Evolutionary conservation across 176 grass and related monocot genomes (phyloP).

Genomic region (Raddia distichophylla): DNA sequence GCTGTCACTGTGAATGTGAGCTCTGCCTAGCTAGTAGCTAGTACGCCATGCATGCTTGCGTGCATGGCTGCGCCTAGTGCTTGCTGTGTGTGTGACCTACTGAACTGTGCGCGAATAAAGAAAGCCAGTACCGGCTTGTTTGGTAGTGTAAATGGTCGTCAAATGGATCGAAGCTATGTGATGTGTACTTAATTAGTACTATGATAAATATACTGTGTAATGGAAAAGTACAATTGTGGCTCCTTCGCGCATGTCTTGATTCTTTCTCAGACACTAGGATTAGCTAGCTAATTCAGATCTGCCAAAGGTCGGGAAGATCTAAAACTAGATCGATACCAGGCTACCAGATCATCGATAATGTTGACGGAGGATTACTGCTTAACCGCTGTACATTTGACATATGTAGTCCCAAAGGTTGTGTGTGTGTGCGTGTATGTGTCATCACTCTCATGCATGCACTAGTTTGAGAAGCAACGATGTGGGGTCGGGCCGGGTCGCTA

Average conservation of each 20-base stretch:
- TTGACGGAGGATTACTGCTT: neutral
- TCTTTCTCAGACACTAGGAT: neutral
- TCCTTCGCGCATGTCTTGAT: neutral
- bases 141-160: neutral
- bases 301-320: neutral
- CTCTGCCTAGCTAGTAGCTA: no score
- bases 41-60: no score
- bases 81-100: neutral
- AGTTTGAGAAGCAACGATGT: no score
- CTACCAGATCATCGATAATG: neutral
- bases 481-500: neutral
- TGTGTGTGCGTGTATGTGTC: no score
- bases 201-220: neutral
- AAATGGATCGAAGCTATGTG: neutral
- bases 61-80: neutral
- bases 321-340: neutral
- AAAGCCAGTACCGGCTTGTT: neutral
- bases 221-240: neutral
- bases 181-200: neutral
- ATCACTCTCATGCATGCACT: no score
- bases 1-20: no score
- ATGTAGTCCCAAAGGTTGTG: no score
- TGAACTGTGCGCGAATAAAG: neutral
- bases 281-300: neutral
- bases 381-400: neutral